Percentiles rank a stretch among this genome's conserved stretches.
Evolutionary conservation across 2,329 filamentous ascomycete species (phyloP).

Genomic region (Ophidiomyces ophidiicola): DNA sequence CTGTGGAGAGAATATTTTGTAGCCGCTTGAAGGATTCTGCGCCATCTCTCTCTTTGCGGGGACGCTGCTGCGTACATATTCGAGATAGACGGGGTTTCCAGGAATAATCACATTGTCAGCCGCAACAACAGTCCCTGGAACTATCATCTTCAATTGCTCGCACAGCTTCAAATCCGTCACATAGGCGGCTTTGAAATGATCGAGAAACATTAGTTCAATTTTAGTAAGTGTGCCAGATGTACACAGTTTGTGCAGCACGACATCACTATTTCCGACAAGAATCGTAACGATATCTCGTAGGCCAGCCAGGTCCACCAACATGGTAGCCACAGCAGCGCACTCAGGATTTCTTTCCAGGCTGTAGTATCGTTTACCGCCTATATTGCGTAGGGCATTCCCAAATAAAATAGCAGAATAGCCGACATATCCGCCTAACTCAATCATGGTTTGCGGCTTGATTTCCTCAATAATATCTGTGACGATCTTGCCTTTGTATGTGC

Average conservation of each 20-base stretch:
- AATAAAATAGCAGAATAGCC: constrained; percentile 74
- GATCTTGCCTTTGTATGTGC: constrained; percentile 59
- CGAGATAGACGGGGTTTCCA: constrained; percentile 37
- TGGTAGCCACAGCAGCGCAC: constrained; percentile 57
- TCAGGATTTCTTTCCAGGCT: constrained; percentile 62
- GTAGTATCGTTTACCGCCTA: constrained; percentile 54
- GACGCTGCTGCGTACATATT: constrained; percentile 56
- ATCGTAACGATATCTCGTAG: constrained; percentile 59
- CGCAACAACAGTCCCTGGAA: constrained; percentile 38
- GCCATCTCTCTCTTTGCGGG: constrained; percentile 46
- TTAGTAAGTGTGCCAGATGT: constrained; percentile 41
- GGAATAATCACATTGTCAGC: constrained; percentile 37
- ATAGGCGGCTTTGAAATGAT: constrained; percentile 70
- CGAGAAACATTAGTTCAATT: constrained; percentile 64
- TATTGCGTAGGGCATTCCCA: constrained; percentile 50
- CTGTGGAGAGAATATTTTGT: constrained; percentile 18
- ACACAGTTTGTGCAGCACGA: constrained; percentile 51
- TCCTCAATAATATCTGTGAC: constrained; percentile 56
- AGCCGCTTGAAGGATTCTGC: constrained; percentile 18
- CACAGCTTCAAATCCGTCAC: constrained; percentile 62
- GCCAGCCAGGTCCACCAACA: constrained; percentile 61
- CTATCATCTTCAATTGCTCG: constrained; percentile 56
- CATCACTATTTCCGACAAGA: constrained; percentile 55
- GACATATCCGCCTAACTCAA: constrained; percentile 70
- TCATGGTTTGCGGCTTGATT: constrained; percentile 55